Evolutionary conservation across 371 early-diverging fungal species (phyloP), one percentile per base, ranked within the genome.

Genomic region (Haplosporangium sp.): DNA sequence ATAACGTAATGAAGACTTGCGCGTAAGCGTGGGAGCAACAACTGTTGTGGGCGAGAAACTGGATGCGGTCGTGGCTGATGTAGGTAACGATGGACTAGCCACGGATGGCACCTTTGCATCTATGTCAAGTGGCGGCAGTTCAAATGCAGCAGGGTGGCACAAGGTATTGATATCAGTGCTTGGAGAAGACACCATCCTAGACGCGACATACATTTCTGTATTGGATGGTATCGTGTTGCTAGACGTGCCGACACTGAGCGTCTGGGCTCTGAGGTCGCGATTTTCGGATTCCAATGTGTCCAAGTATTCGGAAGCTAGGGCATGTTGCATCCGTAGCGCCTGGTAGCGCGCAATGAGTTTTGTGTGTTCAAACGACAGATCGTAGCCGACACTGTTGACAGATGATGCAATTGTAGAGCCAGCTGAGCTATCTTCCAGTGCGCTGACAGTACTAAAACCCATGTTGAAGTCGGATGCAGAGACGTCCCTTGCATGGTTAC

Each of bases 351-450:
- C 50, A 2, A 71, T 20, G 12, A 71, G 61, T 20, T 77, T 77
- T 5, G 71, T 64, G 42, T 71, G 77, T 54, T 71, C 72, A 20
- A 47, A 23, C 5, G 59, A 6, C 13, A 55, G 14, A 38, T 70
- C 64, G 41, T 70, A 66, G 18, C 76, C 76, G 16, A 76, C 76
- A 21, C 64, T 75, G 46, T 75, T 70, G 51, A 70, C 51, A 23
- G 61, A 50, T 4, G 64, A 68, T 9, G 21, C 20, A 21, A 20
- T 40, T 42, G 54, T n/a, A 5, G 59, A 43, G 14, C 38, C 10
- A n/a, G 57, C 55, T 12, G 38, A 9, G 0, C 50, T 16, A 38
- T 11, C 9, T 41, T 18, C 38, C 23, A 18, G 1, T 18, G 48
- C 38, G 14, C 62, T 43, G 14, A 53, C 58, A 8, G 52, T 51